Evolutionary conservation across 2,329 filamentous ascomycete species (phyloP).

Genomic region (Fonsecaea monophora): DNA sequence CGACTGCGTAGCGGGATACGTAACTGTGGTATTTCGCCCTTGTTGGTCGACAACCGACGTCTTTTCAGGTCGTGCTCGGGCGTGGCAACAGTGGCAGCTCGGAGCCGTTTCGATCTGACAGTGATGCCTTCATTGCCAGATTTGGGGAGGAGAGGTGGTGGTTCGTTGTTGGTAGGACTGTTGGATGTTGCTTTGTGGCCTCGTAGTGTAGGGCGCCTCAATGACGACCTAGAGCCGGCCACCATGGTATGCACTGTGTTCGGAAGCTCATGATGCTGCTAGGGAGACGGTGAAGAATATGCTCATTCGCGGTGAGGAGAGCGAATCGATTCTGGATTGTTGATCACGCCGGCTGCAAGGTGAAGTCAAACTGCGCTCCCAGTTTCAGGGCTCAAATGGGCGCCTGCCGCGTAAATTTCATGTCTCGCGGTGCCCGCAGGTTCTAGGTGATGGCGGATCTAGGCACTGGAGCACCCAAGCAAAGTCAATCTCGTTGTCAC

Average conservation of each 20-base stretch:
- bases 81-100: slow-evolving; percentile 30
- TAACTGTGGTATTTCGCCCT: slow-evolving; percentile 32
- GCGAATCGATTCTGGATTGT: slow-evolving; percentile 17
- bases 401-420: slow-evolving; percentile 20
- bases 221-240: slow-evolving; percentile 43
- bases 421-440: slow-evolving; percentile 6
- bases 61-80: slow-evolving; percentile 36
- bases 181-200: slow-evolving; percentile 37
- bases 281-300: slow-evolving; percentile 12
- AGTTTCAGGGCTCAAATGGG: slow-evolving; percentile 23
- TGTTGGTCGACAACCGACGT: slow-evolving; percentile 36
- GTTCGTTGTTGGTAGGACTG: slow-evolving; percentile 37
- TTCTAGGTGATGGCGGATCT: slow-evolving; percentile 1
- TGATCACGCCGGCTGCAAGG: slow-evolving; percentile 16
- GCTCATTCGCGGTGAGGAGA: slow-evolving; percentile 23
- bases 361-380: slow-evolving; percentile 22
- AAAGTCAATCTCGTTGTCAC: neutral
- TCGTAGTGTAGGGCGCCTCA: slow-evolving; percentile 41
- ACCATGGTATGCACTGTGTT: slow-evolving; percentile 41
- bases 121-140: slow-evolving; percentile 28
- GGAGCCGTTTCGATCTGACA: slow-evolving; percentile 34
- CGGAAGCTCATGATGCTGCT: slow-evolving; percentile 38
- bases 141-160: slow-evolving; percentile 33
- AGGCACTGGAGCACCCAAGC: slow-evolving; percentile 7
- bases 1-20: slow-evolving; percentile 40